Evolutionary conservation across 495 filamentous ascomycete genomes (phyloP).

Genomic region (Baudoinia panamericana): DNA sequence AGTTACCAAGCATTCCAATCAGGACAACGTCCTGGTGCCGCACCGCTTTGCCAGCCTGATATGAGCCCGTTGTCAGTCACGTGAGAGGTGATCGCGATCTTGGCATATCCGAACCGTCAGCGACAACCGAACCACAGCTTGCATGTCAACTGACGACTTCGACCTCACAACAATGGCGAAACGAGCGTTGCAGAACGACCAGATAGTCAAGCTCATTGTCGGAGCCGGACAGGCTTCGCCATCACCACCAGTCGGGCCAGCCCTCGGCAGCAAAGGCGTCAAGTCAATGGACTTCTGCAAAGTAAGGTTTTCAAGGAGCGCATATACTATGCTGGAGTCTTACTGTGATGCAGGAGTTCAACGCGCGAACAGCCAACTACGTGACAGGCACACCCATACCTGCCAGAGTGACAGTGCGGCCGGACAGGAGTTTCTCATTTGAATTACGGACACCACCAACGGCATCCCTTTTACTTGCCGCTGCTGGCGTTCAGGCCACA

Average conservation of each 20-base stretch:
- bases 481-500: slow-evolving; percentile 60
- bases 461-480: slow-evolving; percentile 71
- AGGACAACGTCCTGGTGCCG: too few species aligned
- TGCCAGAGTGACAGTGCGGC: slow-evolving; percentile 77
- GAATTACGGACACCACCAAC: slow-evolving; percentile 87
- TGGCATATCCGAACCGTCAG: too few species aligned
- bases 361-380: slow-evolving; percentile 83
- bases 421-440: slow-evolving; percentile 86
- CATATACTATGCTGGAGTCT: background rate
- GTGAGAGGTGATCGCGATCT: too few species aligned
- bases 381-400: slow-evolving; percentile 74
- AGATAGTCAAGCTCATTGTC: slow-evolving; percentile 95
- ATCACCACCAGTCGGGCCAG: slow-evolving; percentile 94
- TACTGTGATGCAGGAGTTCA: slow-evolving; percentile 65
- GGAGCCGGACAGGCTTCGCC: slow-evolving; percentile 93
- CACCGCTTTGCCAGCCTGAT: too few species aligned
- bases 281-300: slow-evolving; percentile 99
- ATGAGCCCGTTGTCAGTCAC: too few species aligned
- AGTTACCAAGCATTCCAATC: too few species aligned
- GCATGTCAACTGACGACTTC: too few species aligned
- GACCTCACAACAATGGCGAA: slow-evolving; percentile 68
- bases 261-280: slow-evolving; percentile 91
- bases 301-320: slow-evolving; percentile 37
- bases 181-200: slow-evolving; percentile 54
- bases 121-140: too few species aligned